Base-by-base conservation (phyloP, 768 basidiomycete genomes). In the Cytidiella melzeri region DNA sequence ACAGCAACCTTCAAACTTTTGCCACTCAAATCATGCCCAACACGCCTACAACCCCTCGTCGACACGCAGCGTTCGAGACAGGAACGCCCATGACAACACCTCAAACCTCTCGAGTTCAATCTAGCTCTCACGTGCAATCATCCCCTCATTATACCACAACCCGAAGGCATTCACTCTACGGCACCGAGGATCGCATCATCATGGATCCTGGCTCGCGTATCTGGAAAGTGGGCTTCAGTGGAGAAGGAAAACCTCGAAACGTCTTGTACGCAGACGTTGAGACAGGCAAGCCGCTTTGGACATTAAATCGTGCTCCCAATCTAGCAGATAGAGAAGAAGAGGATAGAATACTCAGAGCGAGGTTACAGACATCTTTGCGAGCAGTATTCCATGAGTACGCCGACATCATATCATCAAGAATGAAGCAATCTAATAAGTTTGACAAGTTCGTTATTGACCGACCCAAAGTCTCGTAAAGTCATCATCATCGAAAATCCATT, bases 211-310 rank as follows among this genome's bases (percentile, higher is more conserved):
- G 96, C 18, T 92, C 90, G 41, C 75, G 85, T 46, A 77, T 93
- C 52, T 98, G 95, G 94, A 96, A 94, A 69, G 90, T 94, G 10
- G 96, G 96, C 2, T 98, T 97, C 71, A 94, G 92, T 60, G 95
- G 95, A 12, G 96, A 99, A 70, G 83, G 92, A 3, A 76, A 82
- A 51, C 93, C 96, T 7, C 69, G 96, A 58, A 87, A 92, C 48
- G 84, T 93, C n/a, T 88, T 95, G 64, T 79, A 76, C 57, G 74
- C 81, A 0, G 74, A 73, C 12, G 62, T 68, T 12, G 59, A 67
- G 25, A 67, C 61, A 11, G 73, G 72, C 3, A 57, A 65, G 38
- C 62, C 78, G 0, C 59, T 89, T 23, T 90, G 88, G 86, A 73
- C 67, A 19, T 75, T 84, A 48, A 73, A 67, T 45, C 70, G 82